These are phyloP conservation scores for Mycena galopus DNA, from an alignment of 768 basidiomycete species.

Conservation along the genomic window DNA sequence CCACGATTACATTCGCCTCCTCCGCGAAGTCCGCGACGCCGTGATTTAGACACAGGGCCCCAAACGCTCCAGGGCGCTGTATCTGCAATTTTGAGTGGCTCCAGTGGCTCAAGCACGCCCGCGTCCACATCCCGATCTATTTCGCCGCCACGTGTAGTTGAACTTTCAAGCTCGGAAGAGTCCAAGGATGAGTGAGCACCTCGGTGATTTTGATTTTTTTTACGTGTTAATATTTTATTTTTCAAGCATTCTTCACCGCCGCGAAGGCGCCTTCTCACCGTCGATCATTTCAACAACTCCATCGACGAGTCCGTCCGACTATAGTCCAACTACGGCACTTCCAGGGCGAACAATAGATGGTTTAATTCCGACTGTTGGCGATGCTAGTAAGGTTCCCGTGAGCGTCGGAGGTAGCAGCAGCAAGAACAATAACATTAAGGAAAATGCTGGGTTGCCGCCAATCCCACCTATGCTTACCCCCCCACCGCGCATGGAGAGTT, in stretches of 20 bases:
- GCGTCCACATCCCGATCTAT: conserved; percentile 33
- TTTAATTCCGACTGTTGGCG: conserved; percentile 17
- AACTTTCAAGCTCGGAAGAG: conserved; percentile 9
- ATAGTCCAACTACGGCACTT: conserved; percentile 24
- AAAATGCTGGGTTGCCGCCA: conserved; percentile 11
- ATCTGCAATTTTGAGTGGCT: conserved; percentile 54
- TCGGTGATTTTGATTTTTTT: conserved; percentile 19
- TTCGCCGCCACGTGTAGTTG: conserved; percentile 26
- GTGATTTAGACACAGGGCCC: conserved; percentile 69
- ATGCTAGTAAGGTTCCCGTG: conserved; percentile 10
- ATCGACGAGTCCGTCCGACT: conserved; percentile 36
- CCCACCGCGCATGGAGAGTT: conserved; percentile 50
- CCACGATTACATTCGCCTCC: conserved; percentile 68
- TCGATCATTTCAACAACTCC: conserved; percentile 50
- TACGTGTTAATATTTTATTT: conserved; percentile 2
- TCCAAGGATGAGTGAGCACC: conserved; percentile 27
- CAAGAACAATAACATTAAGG: background rate
- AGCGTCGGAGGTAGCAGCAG: conserved; percentile 41
- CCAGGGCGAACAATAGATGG: conserved; percentile 28
- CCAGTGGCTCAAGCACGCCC: conserved; percentile 43
- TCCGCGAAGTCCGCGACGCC: conserved; percentile 49
- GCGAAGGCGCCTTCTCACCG: conserved; percentile 79
- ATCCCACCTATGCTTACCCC: conserved; percentile 54
- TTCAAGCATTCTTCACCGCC: conserved; percentile 53
- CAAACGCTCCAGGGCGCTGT: conserved; percentile 74